Conservation (phyloP, 1,284 basidiomycete genomes). For the Ceratobasidium sp. region DNA sequence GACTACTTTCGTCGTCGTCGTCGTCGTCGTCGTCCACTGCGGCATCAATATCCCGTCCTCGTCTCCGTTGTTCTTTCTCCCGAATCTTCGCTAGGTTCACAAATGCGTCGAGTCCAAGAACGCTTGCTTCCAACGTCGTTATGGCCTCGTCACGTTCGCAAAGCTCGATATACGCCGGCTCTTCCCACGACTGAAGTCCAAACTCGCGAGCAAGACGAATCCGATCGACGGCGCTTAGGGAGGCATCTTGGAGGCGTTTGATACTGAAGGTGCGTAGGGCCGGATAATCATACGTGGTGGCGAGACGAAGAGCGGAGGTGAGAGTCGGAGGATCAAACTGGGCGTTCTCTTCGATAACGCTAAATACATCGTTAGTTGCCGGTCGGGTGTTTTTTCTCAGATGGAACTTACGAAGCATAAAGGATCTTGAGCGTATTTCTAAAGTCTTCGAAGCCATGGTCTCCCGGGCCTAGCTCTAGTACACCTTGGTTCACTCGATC, state of each 20-base stretch:
- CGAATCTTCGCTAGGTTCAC: neutral
- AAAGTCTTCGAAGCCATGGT: neutral
- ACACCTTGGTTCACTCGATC: neutral
- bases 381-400: neutral
- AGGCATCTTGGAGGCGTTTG: neutral
- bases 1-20: too few species aligned
- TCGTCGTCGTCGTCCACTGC: too few species aligned
- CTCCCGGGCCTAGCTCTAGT: neutral
- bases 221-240: neutral
- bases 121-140: neutral
- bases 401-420: slow-evolving; percentile 19
- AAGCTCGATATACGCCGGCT: slow-evolving; percentile 14
- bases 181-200: slow-evolving; percentile 13
- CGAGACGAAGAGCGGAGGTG: slow-evolving; percentile 22
- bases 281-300: slow-evolving; percentile 4
- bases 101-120: neutral
- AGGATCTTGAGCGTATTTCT: neutral
- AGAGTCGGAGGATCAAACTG: slow-evolving; percentile 1
- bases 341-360: neutral
- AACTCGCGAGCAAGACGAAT: slow-evolving; percentile 1
- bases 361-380: neutral
- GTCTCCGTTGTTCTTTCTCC: neutral
- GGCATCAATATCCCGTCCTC: too few species aligned
- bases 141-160: neutral
- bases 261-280: slow-evolving; percentile 11